A percentile compares a stretch with the other conserved stretches of the same genome.
Evolutionary conservation across 192 early-diverging fungal species (phyloP).

Genomic region (Paraglomus brasilianum): DNA sequence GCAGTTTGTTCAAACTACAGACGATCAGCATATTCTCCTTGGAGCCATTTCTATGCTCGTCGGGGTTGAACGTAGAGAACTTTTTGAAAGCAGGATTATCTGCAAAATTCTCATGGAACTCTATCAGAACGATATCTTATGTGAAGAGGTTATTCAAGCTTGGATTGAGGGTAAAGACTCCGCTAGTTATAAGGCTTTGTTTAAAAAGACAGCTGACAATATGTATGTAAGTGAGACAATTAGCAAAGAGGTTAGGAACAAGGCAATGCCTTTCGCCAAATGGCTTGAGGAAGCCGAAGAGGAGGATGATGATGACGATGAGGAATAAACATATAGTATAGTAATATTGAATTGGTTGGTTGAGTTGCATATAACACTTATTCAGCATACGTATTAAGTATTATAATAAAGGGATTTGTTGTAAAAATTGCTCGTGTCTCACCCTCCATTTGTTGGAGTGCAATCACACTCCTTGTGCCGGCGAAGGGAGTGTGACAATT

Average conservation of each 20-base stretch:
- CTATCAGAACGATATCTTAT: constrained; percentile 88
- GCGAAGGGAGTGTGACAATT: no score
- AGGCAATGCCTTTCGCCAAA: constrained; percentile 84
- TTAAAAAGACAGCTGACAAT: constrained; percentile 44
- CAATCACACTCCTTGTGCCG: no score
- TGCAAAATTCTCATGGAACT: constrained; percentile 77
- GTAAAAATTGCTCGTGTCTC: no score
- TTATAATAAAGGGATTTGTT: no score
- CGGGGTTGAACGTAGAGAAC: constrained; percentile 52
- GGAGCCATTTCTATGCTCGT: constrained; percentile 91
- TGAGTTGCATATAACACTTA: no score
- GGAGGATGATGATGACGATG: constrained; percentile 68
- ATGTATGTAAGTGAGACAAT: constrained; percentile 83
- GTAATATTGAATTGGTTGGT: background rate
- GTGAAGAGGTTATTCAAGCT: constrained; percentile 84
- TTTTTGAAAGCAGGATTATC: constrained; percentile 64
- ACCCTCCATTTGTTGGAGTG: no score
- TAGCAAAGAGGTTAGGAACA: constrained; percentile 78
- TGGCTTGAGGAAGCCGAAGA: constrained; percentile 91
- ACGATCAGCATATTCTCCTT: constrained; percentile 82
- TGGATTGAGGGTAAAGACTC: constrained; percentile 79
- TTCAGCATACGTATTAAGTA: no score
- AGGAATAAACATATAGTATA: constrained; percentile 39
- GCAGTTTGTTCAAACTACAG: constrained; percentile 75
- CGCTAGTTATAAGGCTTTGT: constrained; percentile 41